These are phyloP conservation scores for Gleditsia sinensis DNA, from an alignment of 306 rosid genomes.

Conservation along the genomic window DNA sequence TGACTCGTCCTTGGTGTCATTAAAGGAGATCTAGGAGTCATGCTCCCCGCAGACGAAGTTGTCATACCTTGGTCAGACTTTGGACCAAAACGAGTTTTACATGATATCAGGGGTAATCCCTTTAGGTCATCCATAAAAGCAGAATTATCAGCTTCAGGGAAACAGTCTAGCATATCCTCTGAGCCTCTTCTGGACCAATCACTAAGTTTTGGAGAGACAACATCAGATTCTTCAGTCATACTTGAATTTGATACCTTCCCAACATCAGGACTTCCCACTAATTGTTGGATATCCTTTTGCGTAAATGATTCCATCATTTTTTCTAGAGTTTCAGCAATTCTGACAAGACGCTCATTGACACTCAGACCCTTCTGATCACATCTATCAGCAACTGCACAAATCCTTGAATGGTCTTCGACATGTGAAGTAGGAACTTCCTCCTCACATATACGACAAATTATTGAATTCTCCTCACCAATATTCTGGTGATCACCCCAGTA, in stretches of 20 bases:
- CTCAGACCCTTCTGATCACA: constrained; percentile 90
- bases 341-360: constrained; percentile 88
- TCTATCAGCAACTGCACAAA: constrained; percentile 94
- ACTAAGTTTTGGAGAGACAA: constrained; percentile 86
- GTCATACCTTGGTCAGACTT: constrained; percentile 99
- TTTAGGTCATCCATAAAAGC: constrained; percentile 87
- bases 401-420: constrained; percentile 95
- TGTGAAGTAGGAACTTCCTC: constrained; percentile 90
- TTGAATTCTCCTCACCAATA: constrained; percentile 72
- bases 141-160: constrained; percentile 85
- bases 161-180: constrained; percentile 97
- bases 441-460: constrained; percentile 99
- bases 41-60: constrained; percentile 97
- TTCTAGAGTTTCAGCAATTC: constrained; percentile 84
- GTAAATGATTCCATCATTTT: constrained; percentile 75
- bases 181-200: constrained; percentile 98
- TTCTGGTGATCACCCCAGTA: constrained; percentile 82
- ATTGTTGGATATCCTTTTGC: constrained; percentile 82
- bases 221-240: constrained; percentile 92
- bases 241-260: constrained; percentile 93
- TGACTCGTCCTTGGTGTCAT: constrained; percentile 95
- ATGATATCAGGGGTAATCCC: constrained; percentile 89
- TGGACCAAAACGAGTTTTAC: constrained; percentile 98
- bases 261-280: constrained; percentile 90
- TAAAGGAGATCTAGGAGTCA: constrained; percentile 98